Evolutionary conservation across 192 early-diverging fungal genomes (phyloP).

Genomic region (Podila epigama): DNA sequence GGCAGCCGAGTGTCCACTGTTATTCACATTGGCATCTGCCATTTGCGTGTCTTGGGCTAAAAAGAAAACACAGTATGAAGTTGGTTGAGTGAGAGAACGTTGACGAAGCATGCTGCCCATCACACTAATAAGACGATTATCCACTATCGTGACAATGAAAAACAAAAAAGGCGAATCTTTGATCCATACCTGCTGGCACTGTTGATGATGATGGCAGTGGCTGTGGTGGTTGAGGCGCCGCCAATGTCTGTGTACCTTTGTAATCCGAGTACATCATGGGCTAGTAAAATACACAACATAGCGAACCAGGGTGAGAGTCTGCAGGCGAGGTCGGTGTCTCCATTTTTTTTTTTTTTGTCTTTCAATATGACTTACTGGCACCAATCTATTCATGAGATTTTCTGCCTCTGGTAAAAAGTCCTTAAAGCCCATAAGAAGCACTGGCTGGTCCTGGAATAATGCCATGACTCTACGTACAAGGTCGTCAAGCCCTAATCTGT

Average conservation of each 20-base stretch:
- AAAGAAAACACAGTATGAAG: not conserved
- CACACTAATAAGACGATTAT: not conserved
- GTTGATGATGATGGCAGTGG: not conserved
- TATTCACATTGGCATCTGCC: not conserved
- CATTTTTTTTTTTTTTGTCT: not conserved
- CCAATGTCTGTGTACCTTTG: constrained; percentile 10
- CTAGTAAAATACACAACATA: not conserved
- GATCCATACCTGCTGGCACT: not conserved
- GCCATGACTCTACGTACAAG: constrained; percentile 40
- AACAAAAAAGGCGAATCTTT: not conserved
- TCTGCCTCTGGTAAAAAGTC: constrained; percentile 44
- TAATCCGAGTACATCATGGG: constrained; percentile 51
- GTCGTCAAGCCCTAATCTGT: constrained; percentile 34
- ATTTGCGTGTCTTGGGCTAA: too few relatives aligned
- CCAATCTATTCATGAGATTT: constrained; percentile 31
- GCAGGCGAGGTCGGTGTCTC: not conserved
- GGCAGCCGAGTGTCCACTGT: constrained; percentile 12
- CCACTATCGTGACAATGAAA: too few relatives aligned
- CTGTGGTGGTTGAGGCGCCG: not conserved
- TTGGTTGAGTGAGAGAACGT: too few relatives aligned
- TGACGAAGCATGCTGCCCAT: not conserved
- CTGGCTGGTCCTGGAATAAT: constrained; percentile 48
- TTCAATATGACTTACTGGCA: constrained; percentile 13
- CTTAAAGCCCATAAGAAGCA: constrained; percentile 42
- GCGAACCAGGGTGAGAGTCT: not conserved